Base-by-base conservation (phyloP, 2,329 filamentous ascomycete genomes). In the Mariannaea sp. region DNA sequence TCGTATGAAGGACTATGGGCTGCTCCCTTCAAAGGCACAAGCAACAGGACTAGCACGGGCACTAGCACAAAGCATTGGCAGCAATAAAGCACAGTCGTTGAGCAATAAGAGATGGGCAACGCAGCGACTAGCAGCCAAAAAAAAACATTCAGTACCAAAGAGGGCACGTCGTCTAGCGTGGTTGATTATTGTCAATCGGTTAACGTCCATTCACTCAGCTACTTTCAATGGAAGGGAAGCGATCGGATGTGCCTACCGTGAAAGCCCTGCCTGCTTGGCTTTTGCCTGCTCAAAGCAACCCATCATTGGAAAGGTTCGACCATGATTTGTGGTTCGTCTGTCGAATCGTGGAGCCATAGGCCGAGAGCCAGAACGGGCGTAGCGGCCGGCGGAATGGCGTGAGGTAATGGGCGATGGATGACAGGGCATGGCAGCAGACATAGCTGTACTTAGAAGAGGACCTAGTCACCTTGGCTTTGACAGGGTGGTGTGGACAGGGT, bases 371-470 rank as follows among this genome's bases (percentile, higher is more conserved):
- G 48, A 65, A 66, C 54, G 55, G 64, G 64, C 58, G 63, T 66
- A 65, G 64, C 49, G 60, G 55, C 61, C 58, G 60, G 60, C 55
- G 60, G 61, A 64, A 65, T 66, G 64, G 64, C 64, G 63, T 66
- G 64, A 66, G 63, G 61, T 58, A 53, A 42, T 54, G 53, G 40
- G 39, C 35, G 39, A 50, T 52, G 56, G 33, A 52, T 50, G 44
- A 40, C 46, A 49, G 38, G 46, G 40, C 8, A n/a, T 41, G 36
- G 14, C 29, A 26, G 46, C 26, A 42, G 20, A 39, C 41, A n/a
- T n/a, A n/a, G n/a, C n/a, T n/a, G n/a, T n/a, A n/a, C n/a, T n/a
- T n/a, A n/a, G n/a, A n/a, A n/a, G n/a, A n/a, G n/a, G n/a, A n/a
- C n/a, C n/a, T n/a, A n/a, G n/a, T n/a, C n/a, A n/a, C n/a, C n/a